A percentile compares a stretch with the other conserved stretches of the same genome.
phyloP scores from a whole-genome alignment of 192 early-diverging fungal genomes.

The Coemansia sp. region DNA sequence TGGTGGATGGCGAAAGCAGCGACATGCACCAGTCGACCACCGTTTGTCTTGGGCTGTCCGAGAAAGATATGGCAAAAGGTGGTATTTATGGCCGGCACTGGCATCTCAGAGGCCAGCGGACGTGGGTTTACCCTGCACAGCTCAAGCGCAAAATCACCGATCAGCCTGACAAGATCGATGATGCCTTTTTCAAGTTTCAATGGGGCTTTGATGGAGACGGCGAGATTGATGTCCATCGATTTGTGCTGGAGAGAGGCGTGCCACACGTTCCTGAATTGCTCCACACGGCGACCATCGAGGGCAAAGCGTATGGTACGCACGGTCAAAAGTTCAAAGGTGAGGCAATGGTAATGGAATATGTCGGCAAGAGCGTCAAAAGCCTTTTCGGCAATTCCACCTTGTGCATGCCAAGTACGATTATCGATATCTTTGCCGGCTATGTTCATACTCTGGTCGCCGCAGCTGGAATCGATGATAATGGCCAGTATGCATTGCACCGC shows the following conservation, averaged over 20 bases:
- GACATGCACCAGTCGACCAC: not conserved
- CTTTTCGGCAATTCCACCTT: not conserved
- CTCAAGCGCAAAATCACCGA: not conserved
- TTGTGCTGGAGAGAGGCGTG: not conserved
- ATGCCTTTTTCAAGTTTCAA: conserved; percentile 7
- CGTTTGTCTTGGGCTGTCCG: not conserved
- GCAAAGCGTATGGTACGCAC: not conserved
- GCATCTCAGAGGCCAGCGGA: not conserved
- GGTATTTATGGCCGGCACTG: conserved; percentile 4
- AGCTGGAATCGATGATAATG: not conserved
- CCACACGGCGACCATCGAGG: not conserved
- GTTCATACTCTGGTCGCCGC: conserved; percentile 3
- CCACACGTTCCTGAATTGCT: conserved; percentile 1
- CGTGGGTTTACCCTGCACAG: conserved; percentile 1
- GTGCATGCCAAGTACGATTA: not conserved
- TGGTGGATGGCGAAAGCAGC: not conserved
- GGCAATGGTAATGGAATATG: not conserved
- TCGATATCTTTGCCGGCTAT: conserved; percentile 5
- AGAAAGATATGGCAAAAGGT: not conserved
- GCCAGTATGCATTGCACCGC: conserved; percentile 2
- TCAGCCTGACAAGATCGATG: not conserved
- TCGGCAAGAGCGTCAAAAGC: not conserved
- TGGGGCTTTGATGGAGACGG: conserved; percentile 2
- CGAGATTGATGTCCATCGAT: not conserved
- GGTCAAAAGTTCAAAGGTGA: not conserved